Conservation (phyloP, 2,329 filamentous ascomycete genomes). For the Delphinella strobiligena region DNA sequence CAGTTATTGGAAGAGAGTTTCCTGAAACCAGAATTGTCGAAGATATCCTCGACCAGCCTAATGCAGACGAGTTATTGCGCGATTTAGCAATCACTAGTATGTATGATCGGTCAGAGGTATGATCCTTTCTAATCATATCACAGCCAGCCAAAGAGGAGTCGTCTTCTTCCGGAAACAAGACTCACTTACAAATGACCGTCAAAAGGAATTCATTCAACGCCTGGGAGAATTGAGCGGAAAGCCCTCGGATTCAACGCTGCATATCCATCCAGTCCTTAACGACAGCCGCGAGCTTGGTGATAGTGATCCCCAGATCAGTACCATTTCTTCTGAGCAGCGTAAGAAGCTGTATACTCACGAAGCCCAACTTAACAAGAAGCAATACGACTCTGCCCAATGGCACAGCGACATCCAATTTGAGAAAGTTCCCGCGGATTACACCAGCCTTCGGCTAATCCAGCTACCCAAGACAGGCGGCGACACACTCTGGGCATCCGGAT, state of each 20-base stretch:
- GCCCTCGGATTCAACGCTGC: constrained; percentile 42
- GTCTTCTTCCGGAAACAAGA: constrained; percentile 18
- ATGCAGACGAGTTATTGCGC: constrained; percentile 12
- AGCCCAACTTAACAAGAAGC: constrained; percentile 26
- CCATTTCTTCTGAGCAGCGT: constrained; percentile 25
- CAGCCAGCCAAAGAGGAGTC: constrained; percentile 15
- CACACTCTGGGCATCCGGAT: constrained; percentile 34
- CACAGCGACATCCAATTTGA: constrained; percentile 36
- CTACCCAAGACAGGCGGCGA: constrained; percentile 29
- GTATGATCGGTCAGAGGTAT: not conserved
- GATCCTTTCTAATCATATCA: not conserved
- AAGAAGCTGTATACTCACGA: constrained; percentile 25
- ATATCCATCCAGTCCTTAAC: constrained; percentile 46
- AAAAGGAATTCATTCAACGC: constrained; percentile 40
- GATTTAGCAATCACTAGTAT: constrained; percentile 14
- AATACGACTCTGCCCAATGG: constrained; percentile 29
- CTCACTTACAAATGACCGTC: constrained; percentile 35
- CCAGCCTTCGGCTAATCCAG: constrained; percentile 23
- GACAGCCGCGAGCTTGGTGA: constrained; percentile 30
- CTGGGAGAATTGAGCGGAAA: constrained; percentile 42
- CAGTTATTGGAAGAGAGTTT: constrained; percentile 14
- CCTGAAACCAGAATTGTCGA: constrained; percentile 11
- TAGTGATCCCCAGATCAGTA: constrained; percentile 26
- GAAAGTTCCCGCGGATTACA: constrained; percentile 28
- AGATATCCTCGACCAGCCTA: constrained; percentile 12